phyloP scores from a whole-genome alignment of 2,329 filamentous ascomycete genomes.

The Sarocladium brachiariae region DNA sequence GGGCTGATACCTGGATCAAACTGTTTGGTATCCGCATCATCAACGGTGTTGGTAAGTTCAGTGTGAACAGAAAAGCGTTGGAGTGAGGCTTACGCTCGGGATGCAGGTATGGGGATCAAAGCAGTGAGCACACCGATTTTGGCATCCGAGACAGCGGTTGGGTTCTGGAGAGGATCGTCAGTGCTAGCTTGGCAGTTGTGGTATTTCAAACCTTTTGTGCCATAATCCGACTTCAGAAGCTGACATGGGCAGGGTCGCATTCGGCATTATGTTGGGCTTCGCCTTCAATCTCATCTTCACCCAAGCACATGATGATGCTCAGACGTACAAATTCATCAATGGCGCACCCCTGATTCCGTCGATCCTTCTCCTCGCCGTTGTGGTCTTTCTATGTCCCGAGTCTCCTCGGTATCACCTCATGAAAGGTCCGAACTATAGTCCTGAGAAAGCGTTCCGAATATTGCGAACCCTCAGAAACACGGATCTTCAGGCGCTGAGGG shows the following conservation, averaged over 20 bases:
- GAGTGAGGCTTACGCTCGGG: not conserved
- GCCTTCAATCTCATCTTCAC: constrained; percentile 31
- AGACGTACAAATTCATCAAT: constrained; percentile 26
- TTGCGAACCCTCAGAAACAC: constrained; percentile 30
- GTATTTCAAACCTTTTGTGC: constrained; percentile 11
- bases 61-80: constrained; percentile 11
- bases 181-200: constrained; percentile 42
- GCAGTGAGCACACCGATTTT: constrained; percentile 41
- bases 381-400: constrained; percentile 32
- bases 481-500: constrained; percentile 33
- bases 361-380: constrained; percentile 25
- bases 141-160: constrained; percentile 38
- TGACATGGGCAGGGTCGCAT: constrained; percentile 21
- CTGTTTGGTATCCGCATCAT: constrained; percentile 28
- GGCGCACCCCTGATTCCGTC: constrained; percentile 32
- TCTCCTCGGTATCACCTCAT: constrained; percentile 35
- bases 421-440: constrained; percentile 28
- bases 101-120: constrained; percentile 38
- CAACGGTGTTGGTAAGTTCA: constrained; percentile 30
- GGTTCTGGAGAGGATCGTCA: constrained; percentile 40
- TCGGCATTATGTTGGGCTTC: constrained; percentile 29
- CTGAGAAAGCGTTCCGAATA: constrained; percentile 28
- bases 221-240: not conserved
- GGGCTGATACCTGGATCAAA: constrained; percentile 24
- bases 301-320: constrained; percentile 11